Evolutionary conservation across 2,329 filamentous ascomycete genomes (phyloP).

Genomic region (Trichoderma gracile): DNA sequence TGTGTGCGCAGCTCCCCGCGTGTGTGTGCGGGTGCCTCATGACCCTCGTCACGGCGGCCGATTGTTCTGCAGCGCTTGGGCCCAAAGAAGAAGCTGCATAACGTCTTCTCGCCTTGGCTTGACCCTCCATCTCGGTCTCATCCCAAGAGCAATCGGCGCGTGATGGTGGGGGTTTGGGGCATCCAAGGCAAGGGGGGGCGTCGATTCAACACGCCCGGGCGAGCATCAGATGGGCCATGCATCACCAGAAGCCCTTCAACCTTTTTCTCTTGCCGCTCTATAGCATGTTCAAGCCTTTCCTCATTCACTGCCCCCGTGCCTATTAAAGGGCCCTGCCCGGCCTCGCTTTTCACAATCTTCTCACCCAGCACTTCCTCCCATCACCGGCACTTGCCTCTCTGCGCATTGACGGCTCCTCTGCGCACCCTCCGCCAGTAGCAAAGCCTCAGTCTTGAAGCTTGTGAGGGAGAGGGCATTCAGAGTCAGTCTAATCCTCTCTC

Average conservation of each 20-base stretch:
- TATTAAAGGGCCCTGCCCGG: conserved; percentile 26
- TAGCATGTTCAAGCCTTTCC: background rate
- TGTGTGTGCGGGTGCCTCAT: conserved; percentile 23
- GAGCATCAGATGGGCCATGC: conserved; percentile 1
- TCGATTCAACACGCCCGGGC: conserved; percentile 16
- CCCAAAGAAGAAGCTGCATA: conserved; percentile 27
- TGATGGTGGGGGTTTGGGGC: conserved; percentile 25
- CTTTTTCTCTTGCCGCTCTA: background rate
- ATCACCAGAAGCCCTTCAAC: conserved; percentile 6
- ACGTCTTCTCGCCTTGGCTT: conserved; percentile 20
- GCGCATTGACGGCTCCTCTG: conserved; percentile 8
- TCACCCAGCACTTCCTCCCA: conserved; percentile 20
- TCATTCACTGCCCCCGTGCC: conserved; percentile 23
- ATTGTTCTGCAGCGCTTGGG: conserved; percentile 20
- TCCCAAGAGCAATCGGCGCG: conserved; percentile 26
- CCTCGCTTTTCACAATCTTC: conserved; percentile 17
- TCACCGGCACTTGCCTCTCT: conserved; percentile 5
- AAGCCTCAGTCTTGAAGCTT: conserved; percentile 15
- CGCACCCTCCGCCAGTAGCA: conserved; percentile 16
- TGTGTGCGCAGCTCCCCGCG: conserved; percentile 14
- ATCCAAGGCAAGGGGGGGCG: conserved; percentile 17
- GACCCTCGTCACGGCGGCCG: conserved; percentile 24
- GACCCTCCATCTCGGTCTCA: conserved; percentile 26
- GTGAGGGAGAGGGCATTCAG: conserved; percentile 23
- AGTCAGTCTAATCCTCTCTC: conserved; percentile 17